Conservation (phyloP, 495 filamentous ascomycete genomes). For the Chlorociboria aeruginascens region DNA sequence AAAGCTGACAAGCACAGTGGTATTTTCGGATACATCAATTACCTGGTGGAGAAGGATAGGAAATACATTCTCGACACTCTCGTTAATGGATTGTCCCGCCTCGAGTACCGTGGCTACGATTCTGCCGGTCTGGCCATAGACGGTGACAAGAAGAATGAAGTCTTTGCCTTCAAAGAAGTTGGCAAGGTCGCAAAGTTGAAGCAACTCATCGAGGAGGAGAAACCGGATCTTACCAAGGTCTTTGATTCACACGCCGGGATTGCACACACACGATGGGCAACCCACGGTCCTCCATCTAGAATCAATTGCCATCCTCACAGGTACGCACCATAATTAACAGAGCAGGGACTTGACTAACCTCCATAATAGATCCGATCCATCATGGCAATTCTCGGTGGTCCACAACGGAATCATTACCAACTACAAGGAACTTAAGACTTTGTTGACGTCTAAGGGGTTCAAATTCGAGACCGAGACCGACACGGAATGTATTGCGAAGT, state of each 20-base stretch:
- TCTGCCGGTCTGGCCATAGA: conserved; percentile 93
- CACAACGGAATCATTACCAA: conserved; percentile 99
- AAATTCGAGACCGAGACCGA: conserved; percentile 98
- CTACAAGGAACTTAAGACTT: conserved; percentile 96
- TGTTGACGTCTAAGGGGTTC: conserved; percentile 90
- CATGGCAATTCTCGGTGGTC: conserved; percentile 91
- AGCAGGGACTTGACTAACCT: neutral
- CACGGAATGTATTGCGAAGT: conserved; percentile 97
- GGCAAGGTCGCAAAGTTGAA: conserved; percentile 96
- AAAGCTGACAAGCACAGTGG: conserved; percentile 45
- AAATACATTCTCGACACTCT: conserved; percentile 89
- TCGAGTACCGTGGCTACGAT: conserved; percentile 96
- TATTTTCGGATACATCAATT: conserved; percentile 93
- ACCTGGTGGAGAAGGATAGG: conserved; percentile 89
- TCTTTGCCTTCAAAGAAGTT: conserved; percentile 96
- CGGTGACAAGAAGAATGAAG: conserved; percentile 97
- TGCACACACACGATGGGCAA: conserved; percentile 97
- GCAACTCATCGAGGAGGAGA: conserved; percentile 65
- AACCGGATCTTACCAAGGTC: conserved; percentile 76
- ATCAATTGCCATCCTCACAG: conserved; percentile 96
- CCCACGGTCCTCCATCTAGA: conserved; percentile 87
- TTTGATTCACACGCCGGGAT: conserved; percentile 98
- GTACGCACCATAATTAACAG: conserved; percentile 35
- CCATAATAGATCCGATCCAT: conserved; percentile 50
- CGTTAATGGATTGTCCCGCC: conserved; percentile 60